A percentile compares a stretch with the other conserved stretches of the same genome.
Conservation (phyloP, 495 filamentous ascomycete species). For the Clohesyomyces aquaticus region DNA sequence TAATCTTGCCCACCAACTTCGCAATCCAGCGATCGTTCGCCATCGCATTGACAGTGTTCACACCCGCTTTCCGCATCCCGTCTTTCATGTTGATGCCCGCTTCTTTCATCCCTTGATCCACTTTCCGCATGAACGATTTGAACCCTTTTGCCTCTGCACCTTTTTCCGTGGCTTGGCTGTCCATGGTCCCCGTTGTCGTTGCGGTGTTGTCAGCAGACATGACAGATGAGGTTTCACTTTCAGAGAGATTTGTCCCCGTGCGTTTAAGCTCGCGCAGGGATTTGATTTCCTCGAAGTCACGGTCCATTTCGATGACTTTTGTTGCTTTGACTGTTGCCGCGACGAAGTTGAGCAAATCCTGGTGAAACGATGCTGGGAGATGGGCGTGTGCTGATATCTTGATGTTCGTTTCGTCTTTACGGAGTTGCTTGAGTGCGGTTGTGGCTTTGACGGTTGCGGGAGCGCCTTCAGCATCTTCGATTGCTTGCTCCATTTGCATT, state of each 20-base stretch:
- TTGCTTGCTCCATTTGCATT: constrained; percentile 28
- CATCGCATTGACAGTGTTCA: constrained; percentile 40
- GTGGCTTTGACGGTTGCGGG: constrained; percentile 40
- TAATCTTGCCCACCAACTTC: constrained; percentile 49
- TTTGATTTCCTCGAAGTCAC: constrained; percentile 37
- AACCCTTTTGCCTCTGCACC: constrained; percentile 7
- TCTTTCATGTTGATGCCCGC: constrained; percentile 24
- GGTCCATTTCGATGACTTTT: constrained; percentile 49
- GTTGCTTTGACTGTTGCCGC: constrained; percentile 50
- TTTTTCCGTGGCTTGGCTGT: neutral
- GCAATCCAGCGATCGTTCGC: constrained; percentile 51
- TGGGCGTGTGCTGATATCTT: constrained; percentile 45
- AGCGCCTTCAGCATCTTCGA: constrained; percentile 40
- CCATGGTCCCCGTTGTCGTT: neutral
- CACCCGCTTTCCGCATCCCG: constrained; percentile 32
- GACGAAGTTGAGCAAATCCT: constrained; percentile 48
- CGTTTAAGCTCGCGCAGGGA: constrained; percentile 16
- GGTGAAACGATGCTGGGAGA: constrained; percentile 46
- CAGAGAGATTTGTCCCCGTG: constrained; percentile 6
- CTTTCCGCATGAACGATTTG: constrained; percentile 28
- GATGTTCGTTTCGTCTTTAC: constrained; percentile 46
- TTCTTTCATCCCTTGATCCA: constrained; percentile 40
- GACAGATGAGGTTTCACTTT: neutral
- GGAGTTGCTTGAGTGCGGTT: constrained; percentile 38
- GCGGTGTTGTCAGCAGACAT: neutral